phyloP scores from a whole-genome alignment of 176 grass and related monocot genomes.

The Rhynchospora tenuis region DNA sequence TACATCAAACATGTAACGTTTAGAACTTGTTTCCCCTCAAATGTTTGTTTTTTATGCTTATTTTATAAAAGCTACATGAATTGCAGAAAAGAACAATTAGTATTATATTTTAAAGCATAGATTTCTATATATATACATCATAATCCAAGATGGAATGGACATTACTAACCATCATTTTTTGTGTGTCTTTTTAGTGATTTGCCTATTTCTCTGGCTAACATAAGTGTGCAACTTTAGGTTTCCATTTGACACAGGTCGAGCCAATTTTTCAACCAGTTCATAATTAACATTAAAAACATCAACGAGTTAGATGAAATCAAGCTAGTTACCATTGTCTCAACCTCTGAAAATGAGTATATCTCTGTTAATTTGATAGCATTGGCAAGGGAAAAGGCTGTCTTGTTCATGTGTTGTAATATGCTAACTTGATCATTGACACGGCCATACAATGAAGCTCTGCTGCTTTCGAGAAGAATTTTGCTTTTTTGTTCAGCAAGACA shows the following conservation, averaged over 20 bases:
- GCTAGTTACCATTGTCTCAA: conserved; percentile 4
- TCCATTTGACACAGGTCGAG: neutral
- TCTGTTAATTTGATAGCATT: neutral
- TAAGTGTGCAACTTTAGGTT: neutral
- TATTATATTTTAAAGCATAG: neutral
- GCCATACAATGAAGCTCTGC: neutral
- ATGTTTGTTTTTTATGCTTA: neutral
- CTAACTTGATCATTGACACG: conserved; percentile 5
- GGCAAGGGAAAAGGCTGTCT: neutral
- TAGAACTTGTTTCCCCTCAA: neutral
- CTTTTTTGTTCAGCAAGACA: neutral
- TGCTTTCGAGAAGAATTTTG: neutral
- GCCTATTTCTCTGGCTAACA: neutral
- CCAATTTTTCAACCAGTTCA: too few relatives aligned
- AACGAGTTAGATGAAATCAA: neutral
- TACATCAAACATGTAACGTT: neutral
- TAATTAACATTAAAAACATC: neutral
- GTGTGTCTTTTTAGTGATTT: neutral
- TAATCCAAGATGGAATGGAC: too few relatives aligned
- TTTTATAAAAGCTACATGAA: neutral
- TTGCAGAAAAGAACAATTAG: neutral
- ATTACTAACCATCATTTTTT: neutral
- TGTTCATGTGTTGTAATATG: conserved; percentile 16
- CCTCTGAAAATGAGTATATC: neutral
- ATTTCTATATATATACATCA: neutral